Base-by-base conservation (phyloP, 2,329 filamentous ascomycete species). In the Volutella citrinella region DNA sequence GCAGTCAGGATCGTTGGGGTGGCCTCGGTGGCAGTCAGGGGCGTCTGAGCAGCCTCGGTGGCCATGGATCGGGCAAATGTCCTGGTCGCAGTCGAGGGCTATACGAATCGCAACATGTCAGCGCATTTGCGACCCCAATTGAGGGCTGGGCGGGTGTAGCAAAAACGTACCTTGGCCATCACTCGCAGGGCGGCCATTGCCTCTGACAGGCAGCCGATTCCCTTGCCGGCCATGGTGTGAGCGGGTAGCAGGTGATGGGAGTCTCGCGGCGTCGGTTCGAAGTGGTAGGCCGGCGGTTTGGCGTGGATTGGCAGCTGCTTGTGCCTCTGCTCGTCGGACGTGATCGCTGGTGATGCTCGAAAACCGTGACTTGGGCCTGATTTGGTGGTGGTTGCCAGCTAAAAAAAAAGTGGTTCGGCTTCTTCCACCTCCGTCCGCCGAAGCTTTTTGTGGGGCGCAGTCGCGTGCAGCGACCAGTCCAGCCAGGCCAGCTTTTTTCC, bases 11-110 rank as follows among this genome's bases (percentile, higher is more conserved):
- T n/a, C n/a, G n/a, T n/a, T n/a, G n/a, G n/a, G n/a, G n/a, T n/a
- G n/a, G n/a, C n/a, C n/a, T n/a, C n/a, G n/a, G n/a, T n/a, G n/a
- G n/a, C n/a, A n/a, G n/a, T n/a, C n/a, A n/a, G n/a, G n/a, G n/a
- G n/a, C n/a, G n/a, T n/a, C n/a, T n/a, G n/a, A n/a, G n/a, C n/a
- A n/a, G n/a, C n/a, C n/a, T n/a, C n/a, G 32, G 78, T 78, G 22
- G 78, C 76, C 68, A 79, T 76, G 45, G 74, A 69, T 38, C 76
- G 66, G 30, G 67, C 60, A 36, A 74, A 69, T n/a, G 62, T 56
- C 52, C 55, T 67, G 49, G 59, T 46, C 10, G 56, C 22, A n/a
- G 44, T 37, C 27, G 48, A 61, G 33, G 60, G 56, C 56, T 68
- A 59, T 28, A 17, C 15, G n/a, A 26, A 23, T 31, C n/a, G n/a